phyloP scores from a whole-genome alignment of 306 rosid species.

The Acacia confusa region DNA sequence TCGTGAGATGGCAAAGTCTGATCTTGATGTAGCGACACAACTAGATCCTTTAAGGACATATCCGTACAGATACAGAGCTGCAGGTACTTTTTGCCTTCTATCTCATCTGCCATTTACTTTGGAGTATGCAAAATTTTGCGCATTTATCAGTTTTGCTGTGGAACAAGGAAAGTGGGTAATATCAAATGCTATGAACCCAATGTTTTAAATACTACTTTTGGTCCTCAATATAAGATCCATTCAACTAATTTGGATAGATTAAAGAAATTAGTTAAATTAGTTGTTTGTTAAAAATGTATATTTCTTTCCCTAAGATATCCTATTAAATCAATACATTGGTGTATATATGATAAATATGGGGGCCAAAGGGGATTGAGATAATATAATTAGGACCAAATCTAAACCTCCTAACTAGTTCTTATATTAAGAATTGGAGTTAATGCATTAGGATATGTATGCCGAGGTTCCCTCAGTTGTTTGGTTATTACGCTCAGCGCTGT shows the following conservation, averaged over 20 bases:
- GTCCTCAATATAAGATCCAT: too few species aligned
- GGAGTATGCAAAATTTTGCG: neutral
- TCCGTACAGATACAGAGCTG: constrained; percentile 88
- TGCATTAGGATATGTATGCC: neutral
- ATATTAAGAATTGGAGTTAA: too few species aligned
- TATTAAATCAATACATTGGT: too few species aligned
- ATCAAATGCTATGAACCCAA: neutral
- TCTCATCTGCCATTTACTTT: constrained; percentile 3
- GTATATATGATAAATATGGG: too few species aligned
- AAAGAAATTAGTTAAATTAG: too few species aligned
- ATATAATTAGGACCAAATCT: too few species aligned
- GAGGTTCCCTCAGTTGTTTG: neutral
- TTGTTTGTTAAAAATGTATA: too few species aligned
- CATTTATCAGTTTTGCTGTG: too few species aligned
- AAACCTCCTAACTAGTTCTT: too few species aligned
- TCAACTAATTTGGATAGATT: too few species aligned
- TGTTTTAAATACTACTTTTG: neutral
- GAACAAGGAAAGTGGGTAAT: neutral
- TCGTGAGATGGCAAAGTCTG: constrained; percentile 70
- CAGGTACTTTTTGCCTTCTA: constrained; percentile 51
- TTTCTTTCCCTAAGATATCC: too few species aligned
- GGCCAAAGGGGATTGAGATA: too few species aligned
- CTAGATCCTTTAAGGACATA: constrained; percentile 81
- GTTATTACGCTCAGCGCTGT: neutral
- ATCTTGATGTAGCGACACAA: constrained; percentile 67